A percentile compares a stretch with the other conserved stretches of the same genome.
phyloP scores from a whole-genome alignment of 495 filamentous ascomycete species.

The Pyronema domesticum region DNA sequence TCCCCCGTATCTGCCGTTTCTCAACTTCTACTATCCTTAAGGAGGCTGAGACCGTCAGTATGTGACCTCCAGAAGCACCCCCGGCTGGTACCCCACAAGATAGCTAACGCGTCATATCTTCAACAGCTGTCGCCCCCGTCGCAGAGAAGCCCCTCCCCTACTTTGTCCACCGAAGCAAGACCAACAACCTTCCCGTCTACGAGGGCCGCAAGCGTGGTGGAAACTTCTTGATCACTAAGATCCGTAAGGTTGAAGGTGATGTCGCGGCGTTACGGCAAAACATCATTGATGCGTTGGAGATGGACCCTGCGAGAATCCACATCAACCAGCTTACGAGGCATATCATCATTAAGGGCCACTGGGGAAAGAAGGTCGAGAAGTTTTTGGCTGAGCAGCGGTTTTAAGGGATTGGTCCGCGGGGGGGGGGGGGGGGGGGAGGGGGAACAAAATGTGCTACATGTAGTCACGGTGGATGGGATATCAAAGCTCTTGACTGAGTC shows the following conservation, averaged over 20 bases:
- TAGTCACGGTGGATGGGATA: too few relatives aligned
- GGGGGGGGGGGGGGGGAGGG: not conserved
- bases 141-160: conserved; percentile 39
- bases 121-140: not conserved
- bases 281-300: conserved; percentile 28
- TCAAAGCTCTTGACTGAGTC: too few relatives aligned
- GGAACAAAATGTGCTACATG: not conserved
- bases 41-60: not conserved
- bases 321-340: conserved; percentile 46
- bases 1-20: not conserved
- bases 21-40: not conserved
- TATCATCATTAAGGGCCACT: conserved; percentile 38
- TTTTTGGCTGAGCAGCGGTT: conserved; percentile 23
- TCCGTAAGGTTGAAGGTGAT: conserved; percentile 67
- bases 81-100: not conserved
- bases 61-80: not conserved
- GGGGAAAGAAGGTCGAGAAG: conserved; percentile 24
- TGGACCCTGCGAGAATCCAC: conserved; percentile 31
- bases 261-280: conserved; percentile 31
- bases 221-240: conserved; percentile 51
- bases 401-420: conserved; percentile 10
- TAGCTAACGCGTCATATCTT: not conserved
- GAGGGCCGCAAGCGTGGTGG: conserved; percentile 54
- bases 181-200: conserved; percentile 67
- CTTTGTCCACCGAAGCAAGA: conserved; percentile 51